Base-by-base conservation (phyloP, 2,329 filamentous ascomycete genomes). In the Botrytis cinerea region DNA sequence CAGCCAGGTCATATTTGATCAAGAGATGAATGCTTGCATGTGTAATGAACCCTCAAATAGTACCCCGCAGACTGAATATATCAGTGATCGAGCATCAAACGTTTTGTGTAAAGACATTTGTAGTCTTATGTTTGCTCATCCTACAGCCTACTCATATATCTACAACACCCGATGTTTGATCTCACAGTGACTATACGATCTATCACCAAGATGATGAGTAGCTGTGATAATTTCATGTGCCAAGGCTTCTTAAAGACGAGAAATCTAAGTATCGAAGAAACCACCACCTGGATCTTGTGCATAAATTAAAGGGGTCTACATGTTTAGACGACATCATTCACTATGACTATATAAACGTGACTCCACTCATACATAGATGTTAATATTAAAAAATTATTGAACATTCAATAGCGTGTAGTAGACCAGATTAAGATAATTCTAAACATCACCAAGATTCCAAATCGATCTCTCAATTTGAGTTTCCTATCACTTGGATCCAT, bases 401-500 rank as follows among this genome's bases (percentile, higher is more conserved):
- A 5, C 40, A 18, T 40, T 54, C 22, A 14, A 40, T 28, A 20
- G 40, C 9, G 10, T n/a, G 7, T 7, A 43, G 28, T 54, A n/a
- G 25, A 40, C 46, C 20, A 28, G 22, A 38, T 40, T 9, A 43
- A 62, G 16, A 20, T n/a, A 9, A n/a, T 43, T 25, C 25, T 40
- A n/a, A 54, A 54, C 10, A 38, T 7, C 9, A 40, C 25, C 10
- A 57, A 57, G 28, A 43, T n/a, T 40, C 28, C 38, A 57, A 20
- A 45, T 63, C 61, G 40, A 63, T 57, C 12, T 69, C 35, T 57
- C 18, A 9, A 69, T 43, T 68, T 45, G 51, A 57, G 38, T 57
- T 68, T 69, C n/a, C 18, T 45, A 10, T 43, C n/a, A 32, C 18
- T 57, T 57, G 64, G 46, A 54, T 51, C 32, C 63, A 67, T 67